phyloP scores from a whole-genome alignment of 2,329 filamentous ascomycete species.

The Neocatenulostroma microsporum region DNA sequence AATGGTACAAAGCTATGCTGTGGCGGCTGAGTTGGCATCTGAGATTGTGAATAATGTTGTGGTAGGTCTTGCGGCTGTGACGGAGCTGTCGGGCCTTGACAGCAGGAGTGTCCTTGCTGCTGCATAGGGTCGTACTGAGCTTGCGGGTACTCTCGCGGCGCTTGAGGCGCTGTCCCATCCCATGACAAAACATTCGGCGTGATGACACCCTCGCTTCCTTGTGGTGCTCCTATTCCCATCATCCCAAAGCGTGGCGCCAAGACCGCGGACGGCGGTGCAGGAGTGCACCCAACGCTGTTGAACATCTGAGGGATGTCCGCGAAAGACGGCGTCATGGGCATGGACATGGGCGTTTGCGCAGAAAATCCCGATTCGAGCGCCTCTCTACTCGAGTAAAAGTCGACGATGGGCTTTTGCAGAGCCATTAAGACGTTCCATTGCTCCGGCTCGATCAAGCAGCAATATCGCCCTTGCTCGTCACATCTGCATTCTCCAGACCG shows the following conservation, averaged over 20 bases:
- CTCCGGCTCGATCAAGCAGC: slow-evolving; percentile 26
- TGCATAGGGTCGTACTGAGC: slow-evolving; percentile 10
- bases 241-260: slow-evolving; percentile 24
- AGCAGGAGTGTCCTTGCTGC: slow-evolving; percentile 20
- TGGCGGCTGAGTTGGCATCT: too few species aligned
- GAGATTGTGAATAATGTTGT: too few species aligned
- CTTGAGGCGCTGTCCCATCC: slow-evolving; percentile 18
- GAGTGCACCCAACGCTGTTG: slow-evolving; percentile 7
- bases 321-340: slow-evolving; percentile 14
- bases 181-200: slow-evolving; percentile 20
- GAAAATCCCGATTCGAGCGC: slow-evolving; percentile 19
- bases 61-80: too few species aligned
- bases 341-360: slow-evolving; percentile 9
- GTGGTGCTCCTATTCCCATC: slow-evolving; percentile 25
- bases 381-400: slow-evolving; percentile 23
- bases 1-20: too few species aligned
- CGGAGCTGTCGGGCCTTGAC: slow-evolving; percentile 16
- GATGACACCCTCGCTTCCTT: slow-evolving; percentile 14
- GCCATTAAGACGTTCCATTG: slow-evolving; percentile 25
- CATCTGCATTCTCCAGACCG: slow-evolving; percentile 27
- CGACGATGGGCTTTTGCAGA: slow-evolving; percentile 23
- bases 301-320: slow-evolving; percentile 8
- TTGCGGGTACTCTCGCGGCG: slow-evolving; percentile 21
- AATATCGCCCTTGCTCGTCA: slow-evolving; percentile 29
- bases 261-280: slow-evolving; percentile 4